These are phyloP conservation scores for Chlamydomonas reinhardtii DNA, from an alignment of 163 green algal species.

Conservation along the genomic window DNA sequence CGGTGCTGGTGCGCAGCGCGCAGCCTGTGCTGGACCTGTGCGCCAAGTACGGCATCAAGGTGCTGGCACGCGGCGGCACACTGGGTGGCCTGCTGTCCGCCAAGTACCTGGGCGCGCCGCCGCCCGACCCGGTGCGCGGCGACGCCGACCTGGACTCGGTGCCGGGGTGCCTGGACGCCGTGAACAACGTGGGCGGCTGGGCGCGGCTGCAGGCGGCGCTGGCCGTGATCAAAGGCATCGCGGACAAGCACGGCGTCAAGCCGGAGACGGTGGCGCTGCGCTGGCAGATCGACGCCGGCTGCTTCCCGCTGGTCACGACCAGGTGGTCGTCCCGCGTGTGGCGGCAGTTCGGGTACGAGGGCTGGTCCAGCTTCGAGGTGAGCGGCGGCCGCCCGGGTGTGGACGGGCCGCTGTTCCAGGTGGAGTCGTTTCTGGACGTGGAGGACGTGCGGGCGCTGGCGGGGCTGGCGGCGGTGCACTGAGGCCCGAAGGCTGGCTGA, in stretches of 20 bases:
- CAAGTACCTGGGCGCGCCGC: slow-evolving; percentile 62
- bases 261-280: slow-evolving; percentile 66
- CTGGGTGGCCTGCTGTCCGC: slow-evolving; percentile 64
- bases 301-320: slow-evolving; percentile 59
- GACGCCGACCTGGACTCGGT: slow-evolving; percentile 65
- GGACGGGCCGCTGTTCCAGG: slow-evolving; percentile 58
- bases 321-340: slow-evolving; percentile 49
- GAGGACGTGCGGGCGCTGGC: slow-evolving; percentile 56
- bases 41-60: slow-evolving; percentile 51
- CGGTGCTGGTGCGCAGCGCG: slow-evolving; percentile 28
- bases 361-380: slow-evolving; percentile 6
- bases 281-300: slow-evolving; percentile 69
- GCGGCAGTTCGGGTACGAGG: slow-evolving; percentile 60
- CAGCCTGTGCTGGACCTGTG: slow-evolving; percentile 42
- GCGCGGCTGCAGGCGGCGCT: slow-evolving; percentile 51
- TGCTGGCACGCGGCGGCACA: slow-evolving; percentile 50
- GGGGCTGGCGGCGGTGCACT: slow-evolving; percentile 26
- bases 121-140: slow-evolving; percentile 35
- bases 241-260: slow-evolving; percentile 65
- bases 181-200: slow-evolving; percentile 70
- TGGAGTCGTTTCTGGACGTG: slow-evolving; percentile 67
- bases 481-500: too few relatives aligned
- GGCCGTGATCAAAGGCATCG: slow-evolving; percentile 45
- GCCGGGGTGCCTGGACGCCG: slow-evolving; percentile 50
- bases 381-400: slow-evolving; percentile 39